Base-by-base conservation (phyloP, 129 eudicot genomes). In the Chrysanthemum seticuspe region DNA sequence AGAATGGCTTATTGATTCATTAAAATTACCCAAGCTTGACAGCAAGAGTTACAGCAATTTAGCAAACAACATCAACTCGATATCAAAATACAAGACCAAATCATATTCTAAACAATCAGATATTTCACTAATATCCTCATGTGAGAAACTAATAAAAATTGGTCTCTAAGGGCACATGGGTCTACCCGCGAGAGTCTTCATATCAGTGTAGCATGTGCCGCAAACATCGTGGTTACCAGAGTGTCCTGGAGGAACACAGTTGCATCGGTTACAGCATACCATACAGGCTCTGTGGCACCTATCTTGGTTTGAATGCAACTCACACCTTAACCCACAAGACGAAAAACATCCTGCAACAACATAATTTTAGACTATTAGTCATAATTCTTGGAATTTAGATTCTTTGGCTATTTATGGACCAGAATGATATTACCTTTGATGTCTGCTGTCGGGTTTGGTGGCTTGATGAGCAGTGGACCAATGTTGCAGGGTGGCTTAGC, bases 211-310 rank as follows among this genome's bases (percentile, higher is more conserved):
- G 78, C 98, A 93, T 40, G 76, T 67, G 65, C 96, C 96, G 40
- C 98, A 89, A 6, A 70, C 68, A 72, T 85, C 90, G 9, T 62
- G 47, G 45, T 62, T 36, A 36, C 44, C 44, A 36, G 44, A 36
- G 44, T 36, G 44, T 36, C 44, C 44, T 0, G 98, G 98, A 5
- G 98, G 98, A 49, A 93, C 98, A 71, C 98, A 93, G 70, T 89
- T 93, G 98, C 98, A 93, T 55, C 84, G 76, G 10, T 68, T 76
- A 23, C 98, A 93, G 76, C 98, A 89, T 3, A 92, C 78, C 69
- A 86, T 65, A 58, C 98, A 93, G 7, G 83, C 86, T 65, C 90
- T 79, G 70, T 83, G 34, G 72, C 98, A 92, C n/a, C 83, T 77
- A 16, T 76, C 81, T 81, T 75, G 78, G 83, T 92, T 84, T 3